A percentile compares a stretch with the other conserved stretches of the same genome.
Conservation (phyloP, 208 protist genomes). For the Trichomonas tenax region DNA sequence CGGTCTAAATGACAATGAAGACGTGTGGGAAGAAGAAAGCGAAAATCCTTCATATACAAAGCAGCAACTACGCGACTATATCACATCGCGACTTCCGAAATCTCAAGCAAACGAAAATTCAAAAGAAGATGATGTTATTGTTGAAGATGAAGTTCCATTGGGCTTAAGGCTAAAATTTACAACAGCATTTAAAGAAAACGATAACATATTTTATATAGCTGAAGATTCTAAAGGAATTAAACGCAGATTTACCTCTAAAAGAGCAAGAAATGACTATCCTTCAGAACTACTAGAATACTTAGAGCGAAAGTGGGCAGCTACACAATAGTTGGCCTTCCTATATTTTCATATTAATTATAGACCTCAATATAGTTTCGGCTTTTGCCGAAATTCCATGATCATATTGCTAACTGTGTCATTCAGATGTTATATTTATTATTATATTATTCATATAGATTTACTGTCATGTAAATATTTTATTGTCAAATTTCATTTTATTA, state of each 20-base stretch:
- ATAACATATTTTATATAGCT: neutral
- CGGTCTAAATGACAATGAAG: neutral
- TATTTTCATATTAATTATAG: no score
- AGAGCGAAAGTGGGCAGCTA: neutral
- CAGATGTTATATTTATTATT: no score
- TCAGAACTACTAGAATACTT: neutral
- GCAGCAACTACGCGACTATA: neutral
- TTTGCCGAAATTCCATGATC: no score
- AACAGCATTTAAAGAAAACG: neutral
- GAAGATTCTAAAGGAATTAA: neutral
- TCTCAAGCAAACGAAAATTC: neutral
- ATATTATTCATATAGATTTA: no score
- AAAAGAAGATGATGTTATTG: neutral
- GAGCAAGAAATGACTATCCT: neutral
- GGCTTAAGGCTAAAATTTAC: neutral
- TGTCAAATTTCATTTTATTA: no score
- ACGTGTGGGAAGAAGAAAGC: neutral
- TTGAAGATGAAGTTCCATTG: neutral
- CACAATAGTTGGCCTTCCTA: no score
- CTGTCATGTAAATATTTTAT: no score
- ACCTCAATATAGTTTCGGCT: no score
- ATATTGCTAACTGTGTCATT: no score
- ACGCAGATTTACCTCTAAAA: neutral
- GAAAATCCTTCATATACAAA: neutral
- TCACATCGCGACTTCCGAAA: neutral